A percentile compares a stretch with the other conserved stretches of the same genome.
Conservation (phyloP, 2,329 filamentous ascomycete species). For the Penicillium sp. region DNA sequence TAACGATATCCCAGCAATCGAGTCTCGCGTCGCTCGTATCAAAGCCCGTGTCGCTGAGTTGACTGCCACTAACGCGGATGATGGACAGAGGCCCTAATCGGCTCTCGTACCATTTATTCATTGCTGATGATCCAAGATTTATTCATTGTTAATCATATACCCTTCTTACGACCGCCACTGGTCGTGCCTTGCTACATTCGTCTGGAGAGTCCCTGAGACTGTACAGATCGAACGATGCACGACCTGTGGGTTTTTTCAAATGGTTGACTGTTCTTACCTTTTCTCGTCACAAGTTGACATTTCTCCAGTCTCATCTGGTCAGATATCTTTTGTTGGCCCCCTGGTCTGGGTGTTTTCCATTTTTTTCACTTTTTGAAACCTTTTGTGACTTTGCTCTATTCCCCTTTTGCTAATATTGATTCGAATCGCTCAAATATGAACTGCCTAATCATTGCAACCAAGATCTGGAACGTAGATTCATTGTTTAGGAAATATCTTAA, state of each 20-base stretch:
- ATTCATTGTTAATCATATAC: slow-evolving; percentile 12
- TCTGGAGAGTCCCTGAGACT: not conserved
- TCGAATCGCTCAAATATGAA: slow-evolving; percentile 22
- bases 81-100: slow-evolving; percentile 21
- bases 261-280: not conserved
- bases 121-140: slow-evolving; percentile 3
- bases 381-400: slow-evolving; percentile 30
- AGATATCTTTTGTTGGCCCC: slow-evolving; percentile 1
- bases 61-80: slow-evolving; percentile 75
- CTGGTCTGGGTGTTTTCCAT: not conserved
- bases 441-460: not conserved
- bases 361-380: slow-evolving; percentile 6
- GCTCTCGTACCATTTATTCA: not conserved
- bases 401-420: slow-evolving; percentile 31
- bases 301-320: slow-evolving; percentile 2
- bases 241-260: too few relatives aligned
- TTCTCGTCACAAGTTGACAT: not conserved
- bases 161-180: slow-evolving; percentile 13
- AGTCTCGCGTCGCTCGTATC: slow-evolving; percentile 94
- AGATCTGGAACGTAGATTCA: too few relatives aligned
- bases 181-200: slow-evolving; percentile 5
- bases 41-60: slow-evolving; percentile 95
- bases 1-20: slow-evolving; percentile 67
- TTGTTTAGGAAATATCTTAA: too few relatives aligned
- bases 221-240: too few relatives aligned